Conservation (phyloP, 2,329 filamentous ascomycete genomes). For the Trichoderma pleuroti region DNA sequence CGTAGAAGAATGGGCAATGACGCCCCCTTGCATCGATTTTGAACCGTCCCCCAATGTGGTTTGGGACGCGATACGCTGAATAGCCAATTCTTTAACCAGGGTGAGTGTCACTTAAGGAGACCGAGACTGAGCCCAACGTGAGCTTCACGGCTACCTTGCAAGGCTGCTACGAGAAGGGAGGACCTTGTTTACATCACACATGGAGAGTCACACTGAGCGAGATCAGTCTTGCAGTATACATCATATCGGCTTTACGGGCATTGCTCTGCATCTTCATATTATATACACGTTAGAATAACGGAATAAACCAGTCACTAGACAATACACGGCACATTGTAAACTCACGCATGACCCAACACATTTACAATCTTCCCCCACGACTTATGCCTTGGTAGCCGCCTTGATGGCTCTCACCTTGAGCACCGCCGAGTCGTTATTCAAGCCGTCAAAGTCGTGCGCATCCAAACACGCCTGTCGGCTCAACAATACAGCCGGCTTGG, state of each 20-base stretch:
- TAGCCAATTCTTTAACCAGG: too few species aligned
- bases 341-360: background rate
- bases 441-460: conserved; percentile 30
- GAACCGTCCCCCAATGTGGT: background rate
- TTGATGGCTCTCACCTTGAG: conserved; percentile 26
- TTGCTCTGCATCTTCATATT: background rate
- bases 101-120: too few species aligned
- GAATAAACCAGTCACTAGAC: background rate
- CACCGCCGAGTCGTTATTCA: conserved; percentile 34
- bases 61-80: too few species aligned
- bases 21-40: background rate
- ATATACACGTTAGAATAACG: background rate
- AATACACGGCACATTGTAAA: background rate
- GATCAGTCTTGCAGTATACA: background rate
- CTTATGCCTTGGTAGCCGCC: background rate
- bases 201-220: background rate
- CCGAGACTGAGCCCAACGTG: background rate
- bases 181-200: too few species aligned
- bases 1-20: background rate
- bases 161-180: too few species aligned
- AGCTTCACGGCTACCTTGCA: too few species aligned
- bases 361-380: background rate
- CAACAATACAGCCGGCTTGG: conserved; percentile 29
- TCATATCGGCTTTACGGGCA: background rate
- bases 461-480: conserved; percentile 34